Conservation (phyloP, 2,329 filamentous ascomycete genomes). For the Aspergillus transmontanensis region DNA sequence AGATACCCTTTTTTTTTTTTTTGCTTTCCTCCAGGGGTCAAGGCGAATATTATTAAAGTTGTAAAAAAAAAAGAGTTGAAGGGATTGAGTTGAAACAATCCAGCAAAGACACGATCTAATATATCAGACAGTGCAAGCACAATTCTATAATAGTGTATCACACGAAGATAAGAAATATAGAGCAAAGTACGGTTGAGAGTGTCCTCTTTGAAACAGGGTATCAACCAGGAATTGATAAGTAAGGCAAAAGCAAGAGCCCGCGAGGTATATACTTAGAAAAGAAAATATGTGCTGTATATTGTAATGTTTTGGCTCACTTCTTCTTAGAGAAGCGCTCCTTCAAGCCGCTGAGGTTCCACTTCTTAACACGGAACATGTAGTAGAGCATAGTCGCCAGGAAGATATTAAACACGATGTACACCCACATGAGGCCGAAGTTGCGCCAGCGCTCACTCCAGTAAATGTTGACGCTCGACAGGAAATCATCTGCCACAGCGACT, state of each 20-base stretch:
- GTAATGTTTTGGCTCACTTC: conserved; percentile 10
- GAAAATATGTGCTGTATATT: neutral
- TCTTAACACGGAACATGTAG: conserved; percentile 40
- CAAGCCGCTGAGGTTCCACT: conserved; percentile 22
- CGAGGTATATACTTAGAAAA: neutral
- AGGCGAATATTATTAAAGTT: neutral
- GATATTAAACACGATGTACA: conserved; percentile 61
- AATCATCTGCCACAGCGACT: conserved; percentile 40
- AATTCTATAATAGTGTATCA: neutral
- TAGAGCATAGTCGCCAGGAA: conserved; percentile 50
- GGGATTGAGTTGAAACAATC: too few relatives aligned
- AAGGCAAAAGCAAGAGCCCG: neutral
- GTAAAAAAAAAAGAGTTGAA: neutral
- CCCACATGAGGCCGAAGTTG: conserved; percentile 67
- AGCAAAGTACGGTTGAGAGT: neutral
- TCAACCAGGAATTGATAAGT: neutral
- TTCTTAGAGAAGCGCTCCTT: conserved; percentile 21
- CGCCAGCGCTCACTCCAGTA: conserved; percentile 64
- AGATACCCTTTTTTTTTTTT: neutral
- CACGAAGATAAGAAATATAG: neutral
- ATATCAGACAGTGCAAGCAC: neutral
- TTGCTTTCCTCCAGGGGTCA: neutral
- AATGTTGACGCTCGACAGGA: conserved; percentile 46
- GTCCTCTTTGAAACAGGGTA: neutral
- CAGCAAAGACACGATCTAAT: neutral